A percentile compares a stretch with the other conserved stretches of the same genome.
These are phyloP conservation scores for Fusarium sp. DNA, from an alignment of 2,329 filamentous ascomycete species.

Conservation along the genomic window DNA sequence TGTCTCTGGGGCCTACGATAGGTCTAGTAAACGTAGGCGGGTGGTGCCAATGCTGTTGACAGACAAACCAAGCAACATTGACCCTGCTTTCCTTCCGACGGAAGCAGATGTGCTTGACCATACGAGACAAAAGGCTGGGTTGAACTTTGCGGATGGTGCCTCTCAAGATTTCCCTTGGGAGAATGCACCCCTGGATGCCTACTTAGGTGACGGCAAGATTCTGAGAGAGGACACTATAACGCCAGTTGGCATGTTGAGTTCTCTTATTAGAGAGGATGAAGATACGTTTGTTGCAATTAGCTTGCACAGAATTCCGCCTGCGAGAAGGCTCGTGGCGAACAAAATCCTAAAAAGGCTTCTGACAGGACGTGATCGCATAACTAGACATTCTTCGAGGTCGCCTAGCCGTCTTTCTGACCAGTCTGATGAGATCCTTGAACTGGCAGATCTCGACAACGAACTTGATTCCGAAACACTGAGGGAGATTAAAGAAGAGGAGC, in stretches of 20 bases:
- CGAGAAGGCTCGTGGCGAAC: conserved; percentile 60
- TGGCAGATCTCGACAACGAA: conserved; percentile 46
- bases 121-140: background rate
- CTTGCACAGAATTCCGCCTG: conserved; percentile 54
- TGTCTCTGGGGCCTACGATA: conserved; percentile 17
- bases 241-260: conserved; percentile 39
- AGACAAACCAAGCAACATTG: conserved; percentile 34
- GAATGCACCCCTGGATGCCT: conserved; percentile 46
- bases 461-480: conserved; percentile 69
- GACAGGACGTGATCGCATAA: conserved; percentile 42
- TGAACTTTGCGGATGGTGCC: background rate
- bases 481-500: conserved; percentile 67
- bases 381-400: conserved; percentile 28
- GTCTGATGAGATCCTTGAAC: conserved; percentile 21
- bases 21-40: conserved; percentile 47
- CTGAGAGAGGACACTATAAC: conserved; percentile 43
- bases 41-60: conserved; percentile 45
- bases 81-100: conserved; percentile 43
- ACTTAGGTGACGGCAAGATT: conserved; percentile 55
- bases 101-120: conserved; percentile 42
- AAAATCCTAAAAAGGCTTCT: conserved; percentile 59
- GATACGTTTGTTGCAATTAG: conserved; percentile 48
- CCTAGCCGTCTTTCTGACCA: conserved; percentile 15
- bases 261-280: conserved; percentile 38
- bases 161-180: conserved; percentile 43